Evolutionary conservation across 148 eudicot species (phyloP), one percentile per base, ranked within the genome.

Genomic region (Polygonum aviculare): DNA sequence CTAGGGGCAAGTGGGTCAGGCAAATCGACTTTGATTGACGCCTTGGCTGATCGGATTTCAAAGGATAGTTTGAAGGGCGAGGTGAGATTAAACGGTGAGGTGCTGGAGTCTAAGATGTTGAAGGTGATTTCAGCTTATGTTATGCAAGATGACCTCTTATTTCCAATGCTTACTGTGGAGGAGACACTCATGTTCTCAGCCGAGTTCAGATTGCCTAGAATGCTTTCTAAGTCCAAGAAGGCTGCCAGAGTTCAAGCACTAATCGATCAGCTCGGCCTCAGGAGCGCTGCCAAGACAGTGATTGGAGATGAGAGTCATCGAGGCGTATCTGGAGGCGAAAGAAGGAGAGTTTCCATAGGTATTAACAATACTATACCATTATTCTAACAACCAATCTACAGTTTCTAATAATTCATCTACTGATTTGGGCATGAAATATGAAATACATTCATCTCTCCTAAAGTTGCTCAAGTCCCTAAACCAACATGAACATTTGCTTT

Each of bases 1-100:
- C 88, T 88, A 1, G 92, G 92, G 4, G 91, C 91, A 3, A 88
- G 91, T 49, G 91, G 91, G 50, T 86, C 91, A 2, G 91, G 91
- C 1, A 88, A 88, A 72, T 88, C 91, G 4, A 88, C 91, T 8
- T 57, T 88, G 44, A 86, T 88, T 75, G 91, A 88, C 16, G 91
- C 89, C 0, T 48, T 86, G 4, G 91, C 91, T 11, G 72, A 78
- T 22, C 87, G 89, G 21, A 88, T 88, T 4, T 26, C 83, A 4
- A 79, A 84, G 33, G 87, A 78, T 18, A 86, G 87, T 78, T 69
- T 88, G 14, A 74, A 76, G 10, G 91, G 91, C 0, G 72, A n/a
- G 2, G 77, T 86, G 10, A 82, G 69, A 19, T 71, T 88, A 16
- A 88, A 88, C 50, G 89, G 86, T 2, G 89, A 86, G n/a, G 75